Evolutionary conservation across 371 early-diverging fungal genomes (phyloP), one percentile per base, ranked within the genome.

Genomic region (Dichotomocladium elegans): DNA sequence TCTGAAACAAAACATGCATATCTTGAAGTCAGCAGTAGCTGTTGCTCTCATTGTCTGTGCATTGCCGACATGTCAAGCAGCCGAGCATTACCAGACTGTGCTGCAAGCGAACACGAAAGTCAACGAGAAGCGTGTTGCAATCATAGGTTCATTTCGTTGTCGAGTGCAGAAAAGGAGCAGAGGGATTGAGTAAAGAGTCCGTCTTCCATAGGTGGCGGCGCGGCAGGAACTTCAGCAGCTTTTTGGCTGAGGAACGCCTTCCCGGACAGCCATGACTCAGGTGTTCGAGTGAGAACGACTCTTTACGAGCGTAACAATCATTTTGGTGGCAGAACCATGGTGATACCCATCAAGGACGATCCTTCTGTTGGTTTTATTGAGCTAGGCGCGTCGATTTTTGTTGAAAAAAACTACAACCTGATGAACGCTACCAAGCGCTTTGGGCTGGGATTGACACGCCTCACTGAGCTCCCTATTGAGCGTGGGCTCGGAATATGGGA

Each of bases 301-400:
- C 51, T 86, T 41, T 86, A 72, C 58, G 86, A 86, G 33, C 57
- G 64, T 19, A 68, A 60, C 2, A 53, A 66, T 29, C 64, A 64
- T 47, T 42, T 83, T 10, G 86, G 86, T n/a, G 86, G 86, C 4
- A 67, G 86, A 1, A 73, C 73, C 49, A 64, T 63, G 1, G 66
- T 61, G 0, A 66, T 80, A 8, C 69, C 66, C 5, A 72, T 76
- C 46, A 68, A 70, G 27, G 76, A 56, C 1, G 66, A 70, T 29
- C 47, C 60, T 11, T 25, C 62, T 3, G 49, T 72, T 11, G 64
- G 76, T 6, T 55, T 57, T 3, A 60, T 82, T 15, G 86, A 86
- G 51, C 48, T 79, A 4, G 86, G 86, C 0, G 86, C 85, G 1
- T 83, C 83, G 12, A 80, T 86, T 48, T 86, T 81, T 65, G 74